These are phyloP conservation scores for Rubroshorea leprosula DNA, from an alignment of 345 rosid genomes.

Conservation along the genomic window DNA sequence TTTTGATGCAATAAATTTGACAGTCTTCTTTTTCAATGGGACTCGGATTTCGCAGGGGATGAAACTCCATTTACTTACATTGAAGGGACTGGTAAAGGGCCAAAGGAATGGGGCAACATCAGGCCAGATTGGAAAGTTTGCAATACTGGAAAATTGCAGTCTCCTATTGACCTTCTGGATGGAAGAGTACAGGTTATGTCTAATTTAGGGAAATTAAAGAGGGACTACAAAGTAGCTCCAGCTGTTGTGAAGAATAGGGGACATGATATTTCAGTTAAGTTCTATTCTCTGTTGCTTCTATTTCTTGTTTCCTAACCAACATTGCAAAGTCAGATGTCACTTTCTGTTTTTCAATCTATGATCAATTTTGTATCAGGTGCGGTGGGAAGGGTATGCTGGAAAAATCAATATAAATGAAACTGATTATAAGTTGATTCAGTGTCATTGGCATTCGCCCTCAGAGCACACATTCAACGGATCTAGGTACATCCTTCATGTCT, in stretches of 20 bases:
- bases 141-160: constrained; percentile 46
- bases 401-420: constrained; percentile 42
- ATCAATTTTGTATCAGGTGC: constrained; percentile 51
- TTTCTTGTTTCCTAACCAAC: too few relatives aligned
- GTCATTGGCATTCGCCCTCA: constrained; percentile 74
- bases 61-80: constrained; percentile 7
- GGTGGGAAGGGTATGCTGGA: constrained; percentile 71
- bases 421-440: constrained; percentile 35
- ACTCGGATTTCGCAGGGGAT: background rate
- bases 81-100: constrained; percentile 7
- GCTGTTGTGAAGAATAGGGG: constrained; percentile 54
- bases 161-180: constrained; percentile 52
- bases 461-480: constrained; percentile 59
- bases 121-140: too few relatives aligned
- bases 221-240: constrained; percentile 51
- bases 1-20: too few relatives aligned
- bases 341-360: too few relatives aligned
- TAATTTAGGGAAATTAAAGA: constrained; percentile 29
- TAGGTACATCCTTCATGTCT: constrained; percentile 25
- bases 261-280: constrained; percentile 64
- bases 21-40: background rate
- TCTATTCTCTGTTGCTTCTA: too few relatives aligned
- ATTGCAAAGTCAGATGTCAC: too few relatives aligned
- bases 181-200: constrained; percentile 23
- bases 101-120: too few relatives aligned